A percentile compares a stretch with the other conserved stretches of the same genome.
phyloP scores from a whole-genome alignment of 73 alveolate species.

The Stentor coeruleus region DNA sequence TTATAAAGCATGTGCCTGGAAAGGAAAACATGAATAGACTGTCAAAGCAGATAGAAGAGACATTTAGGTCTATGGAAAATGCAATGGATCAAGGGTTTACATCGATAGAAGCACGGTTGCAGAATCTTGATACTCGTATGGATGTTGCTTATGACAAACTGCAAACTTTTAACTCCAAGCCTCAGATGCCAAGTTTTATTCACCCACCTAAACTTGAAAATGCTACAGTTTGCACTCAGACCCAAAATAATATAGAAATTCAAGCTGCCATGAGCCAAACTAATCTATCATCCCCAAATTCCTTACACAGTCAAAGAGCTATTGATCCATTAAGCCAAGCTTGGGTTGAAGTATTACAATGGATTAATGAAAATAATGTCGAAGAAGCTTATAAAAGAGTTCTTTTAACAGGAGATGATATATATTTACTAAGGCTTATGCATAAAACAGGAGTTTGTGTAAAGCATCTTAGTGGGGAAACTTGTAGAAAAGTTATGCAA shows the following conservation, averaged over 20 bases:
- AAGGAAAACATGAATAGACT: neutral
- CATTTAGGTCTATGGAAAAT: neutral
- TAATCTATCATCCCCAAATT: neutral
- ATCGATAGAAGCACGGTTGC: neutral
- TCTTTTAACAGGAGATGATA: slow-evolving; percentile 22
- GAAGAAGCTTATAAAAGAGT: slow-evolving; percentile 12
- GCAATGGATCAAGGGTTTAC: slow-evolving; percentile 14
- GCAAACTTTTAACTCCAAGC: neutral
- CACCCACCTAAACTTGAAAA: neutral
- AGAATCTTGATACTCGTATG: neutral
- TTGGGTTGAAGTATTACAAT: neutral
- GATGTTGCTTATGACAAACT: neutral
- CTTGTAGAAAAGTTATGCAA: neutral
- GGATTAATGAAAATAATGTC: neutral
- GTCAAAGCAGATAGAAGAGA: neutral
- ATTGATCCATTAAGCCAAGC: slow-evolving; percentile 1
- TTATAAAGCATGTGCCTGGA: neutral
- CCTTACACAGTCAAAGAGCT: neutral
- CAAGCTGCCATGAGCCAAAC: neutral
- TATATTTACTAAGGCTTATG: slow-evolving; percentile 12
- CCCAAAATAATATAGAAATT: neutral
- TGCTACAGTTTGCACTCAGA: neutral
- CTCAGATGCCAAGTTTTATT: neutral
- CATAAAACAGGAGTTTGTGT: slow-evolving; percentile 26
- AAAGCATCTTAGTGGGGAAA: neutral